These are phyloP conservation scores for Penstemon newberryi DNA, from an alignment of 257 asterid genomes.

Conservation along the genomic window DNA sequence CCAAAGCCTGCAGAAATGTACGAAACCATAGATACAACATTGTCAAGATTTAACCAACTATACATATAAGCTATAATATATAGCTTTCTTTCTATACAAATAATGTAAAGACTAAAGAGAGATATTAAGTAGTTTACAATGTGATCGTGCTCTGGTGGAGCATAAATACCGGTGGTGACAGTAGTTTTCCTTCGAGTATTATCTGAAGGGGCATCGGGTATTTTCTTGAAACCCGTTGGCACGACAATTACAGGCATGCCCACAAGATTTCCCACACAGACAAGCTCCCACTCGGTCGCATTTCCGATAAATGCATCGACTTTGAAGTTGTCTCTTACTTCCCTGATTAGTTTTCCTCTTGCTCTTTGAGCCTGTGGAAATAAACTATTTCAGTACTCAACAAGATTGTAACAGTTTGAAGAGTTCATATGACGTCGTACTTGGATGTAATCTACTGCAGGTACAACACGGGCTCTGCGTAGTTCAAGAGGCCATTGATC, in stretches of 20 bases:
- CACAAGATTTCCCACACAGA: slow-evolving; percentile 80
- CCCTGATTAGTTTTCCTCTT: slow-evolving; percentile 70
- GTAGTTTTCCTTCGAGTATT: slow-evolving; percentile 66
- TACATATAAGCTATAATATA: no score
- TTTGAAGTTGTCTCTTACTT: slow-evolving; percentile 62
- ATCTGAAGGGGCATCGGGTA: slow-evolving; percentile 54
- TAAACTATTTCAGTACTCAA: slow-evolving; percentile 3
- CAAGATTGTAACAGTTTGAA: background rate
- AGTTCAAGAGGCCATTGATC: slow-evolving; percentile 97
- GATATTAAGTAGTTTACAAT: slow-evolving; percentile 45
- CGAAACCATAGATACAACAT: no score
- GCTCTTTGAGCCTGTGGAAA: slow-evolving; percentile 76
- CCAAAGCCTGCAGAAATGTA: slow-evolving; percentile 57
- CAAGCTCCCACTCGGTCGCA: slow-evolving; percentile 83
- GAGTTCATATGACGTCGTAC: slow-evolving; percentile 33
- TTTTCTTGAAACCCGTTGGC: slow-evolving; percentile 74
- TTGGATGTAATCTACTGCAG: slow-evolving; percentile 92
- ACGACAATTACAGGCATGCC: slow-evolving; percentile 84
- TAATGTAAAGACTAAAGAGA: no score
- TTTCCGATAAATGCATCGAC: slow-evolving; percentile 86
- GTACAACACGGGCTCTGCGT: slow-evolving; percentile 81
- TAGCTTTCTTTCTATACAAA: no score
- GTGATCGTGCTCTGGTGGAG: slow-evolving; percentile 85
- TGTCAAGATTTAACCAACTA: background rate
- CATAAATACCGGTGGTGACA: slow-evolving; percentile 76